Percentiles rank a stretch among this genome's conserved stretches.
Conservation (phyloP, 345 rosid genomes). For the Pistacia integerrima region DNA sequence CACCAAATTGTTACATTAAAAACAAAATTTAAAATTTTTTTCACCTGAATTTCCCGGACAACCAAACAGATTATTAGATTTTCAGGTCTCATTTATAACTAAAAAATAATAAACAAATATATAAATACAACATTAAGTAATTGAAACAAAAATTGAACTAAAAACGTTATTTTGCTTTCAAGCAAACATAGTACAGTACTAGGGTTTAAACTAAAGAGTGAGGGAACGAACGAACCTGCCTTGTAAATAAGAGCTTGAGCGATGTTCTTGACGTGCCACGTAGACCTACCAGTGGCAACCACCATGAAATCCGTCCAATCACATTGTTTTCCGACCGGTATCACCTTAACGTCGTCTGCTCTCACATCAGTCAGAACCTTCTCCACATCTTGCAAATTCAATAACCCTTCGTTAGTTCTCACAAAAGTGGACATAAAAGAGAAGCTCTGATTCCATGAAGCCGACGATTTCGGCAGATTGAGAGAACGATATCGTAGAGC, state of each 20-base stretch:
- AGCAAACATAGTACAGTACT: background rate
- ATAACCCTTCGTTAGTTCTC: conserved; percentile 22
- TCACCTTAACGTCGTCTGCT: conserved; percentile 79
- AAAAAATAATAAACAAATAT: background rate
- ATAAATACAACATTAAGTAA: background rate
- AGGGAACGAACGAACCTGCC: conserved; percentile 28
- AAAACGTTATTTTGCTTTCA: background rate
- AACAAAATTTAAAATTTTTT: background rate
- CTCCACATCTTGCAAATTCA: conserved; percentile 67
- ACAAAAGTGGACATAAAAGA: conserved; percentile 26
- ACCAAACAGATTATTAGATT: background rate
- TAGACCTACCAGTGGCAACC: conserved; percentile 85
- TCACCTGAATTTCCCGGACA: background rate
- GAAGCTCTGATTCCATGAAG: conserved; percentile 27
- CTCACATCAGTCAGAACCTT: conserved; percentile 75
- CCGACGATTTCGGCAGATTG: conserved; percentile 1
- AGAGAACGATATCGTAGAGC: conserved; percentile 38
- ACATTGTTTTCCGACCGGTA: conserved; percentile 50
- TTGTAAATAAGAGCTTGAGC: conserved; percentile 78
- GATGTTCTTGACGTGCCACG: conserved; percentile 89
- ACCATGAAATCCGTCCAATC: conserved; percentile 82
- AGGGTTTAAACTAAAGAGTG: background rate
- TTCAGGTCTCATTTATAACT: background rate
- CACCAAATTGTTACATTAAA: background rate
- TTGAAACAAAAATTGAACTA: background rate